Percentiles rank a stretch among this genome's conserved stretches.
Evolutionary conservation across 2,329 filamentous ascomycete genomes (phyloP).

Genomic region (Scytalidium sp.): DNA sequence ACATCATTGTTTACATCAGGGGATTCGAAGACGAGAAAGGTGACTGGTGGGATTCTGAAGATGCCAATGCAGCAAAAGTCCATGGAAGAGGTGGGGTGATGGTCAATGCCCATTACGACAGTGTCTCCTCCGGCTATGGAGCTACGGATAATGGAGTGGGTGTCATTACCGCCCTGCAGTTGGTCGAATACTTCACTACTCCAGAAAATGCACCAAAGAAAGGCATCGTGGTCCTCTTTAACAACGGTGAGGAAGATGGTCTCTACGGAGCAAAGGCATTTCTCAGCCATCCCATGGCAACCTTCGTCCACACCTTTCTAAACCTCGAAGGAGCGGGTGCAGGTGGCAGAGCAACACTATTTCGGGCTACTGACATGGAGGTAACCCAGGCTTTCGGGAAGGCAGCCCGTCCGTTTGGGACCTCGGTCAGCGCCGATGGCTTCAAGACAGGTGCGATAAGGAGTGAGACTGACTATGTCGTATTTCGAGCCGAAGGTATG

Average conservation of each 20-base stretch:
- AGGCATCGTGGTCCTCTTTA: conserved; percentile 81
- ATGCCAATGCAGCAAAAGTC: conserved; percentile 37
- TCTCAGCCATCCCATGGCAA: conserved; percentile 75
- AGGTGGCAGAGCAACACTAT: conserved; percentile 82
- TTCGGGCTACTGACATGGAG: conserved; percentile 84
- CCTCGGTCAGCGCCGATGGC: conserved; percentile 77
- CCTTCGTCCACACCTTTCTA: conserved; percentile 81
- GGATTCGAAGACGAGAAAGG: conserved; percentile 72
- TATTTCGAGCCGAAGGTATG: conserved; percentile 78
- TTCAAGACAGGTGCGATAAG: conserved; percentile 76
- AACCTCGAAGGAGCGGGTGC: conserved; percentile 95
- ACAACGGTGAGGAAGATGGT: conserved; percentile 95
- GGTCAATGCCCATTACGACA: conserved; percentile 90
- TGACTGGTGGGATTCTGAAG: conserved; percentile 64
- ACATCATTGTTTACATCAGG: conserved; percentile 87
- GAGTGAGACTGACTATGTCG: conserved; percentile 85
- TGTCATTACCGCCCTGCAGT: conserved; percentile 79
- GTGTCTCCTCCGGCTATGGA: conserved; percentile 86
- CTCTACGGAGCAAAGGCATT: conserved; percentile 85
- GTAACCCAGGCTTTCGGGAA: conserved; percentile 76
- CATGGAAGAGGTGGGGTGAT: conserved; percentile 73
- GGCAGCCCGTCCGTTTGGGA: conserved; percentile 75
- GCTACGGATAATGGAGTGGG: conserved; percentile 94
- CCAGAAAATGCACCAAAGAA: conserved; percentile 69
- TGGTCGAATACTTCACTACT: conserved; percentile 82